Base-by-base conservation (phyloP, 2,329 filamentous ascomycete genomes). In the Berkeleyomyces rouxiae region DNA sequence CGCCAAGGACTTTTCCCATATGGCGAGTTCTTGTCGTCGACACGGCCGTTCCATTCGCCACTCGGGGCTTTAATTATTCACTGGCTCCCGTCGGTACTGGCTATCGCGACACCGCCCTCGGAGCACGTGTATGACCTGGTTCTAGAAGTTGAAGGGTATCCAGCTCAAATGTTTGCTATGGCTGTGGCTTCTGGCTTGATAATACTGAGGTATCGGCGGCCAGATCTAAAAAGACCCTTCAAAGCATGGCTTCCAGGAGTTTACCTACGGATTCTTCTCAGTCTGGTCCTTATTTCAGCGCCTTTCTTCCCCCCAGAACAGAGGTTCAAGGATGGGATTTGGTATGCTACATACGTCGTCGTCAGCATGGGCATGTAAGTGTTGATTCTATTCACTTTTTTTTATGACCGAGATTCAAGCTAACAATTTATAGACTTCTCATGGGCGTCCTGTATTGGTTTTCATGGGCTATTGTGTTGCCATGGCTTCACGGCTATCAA, bases 71-170 rank as follows among this genome's bases (percentile, higher is more conserved):
- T 90, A 0, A 71, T 88, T 3, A 76, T 88, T 1, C 84, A 88
- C 67, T 88, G 82, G 67, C 75, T 89, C 39, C 85, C 85, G 0
- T 87, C 84, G 0, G 67, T 86, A 0, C 72, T 88, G 0, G 83
- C 88, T 2, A 87, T 89, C 59, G 71, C 77, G 0, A 74, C 87
- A 0, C 84, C 85, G 0, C 84, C 85, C 0, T 82, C 84, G 0
- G 76, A 77, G 2, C 80, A 85, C 57, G 82, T 86, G 0, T 90
- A 88, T 71, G 84, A 82, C 7, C 87, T 90, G 67, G 88, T 89
- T 37, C 73, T 88, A 0, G 84, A 89, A 57, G 82, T 88, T 0
- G 85, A 88, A 68, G 84, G 82, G 0, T 88, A 88, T 66, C 80
- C 84, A 0, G 82, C 76, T 0, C 82, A 86, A 64, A 74, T 88